Evolutionary conservation across 371 early-diverging fungal species (phyloP).

Genomic region (Rhizomucor miehei): DNA sequence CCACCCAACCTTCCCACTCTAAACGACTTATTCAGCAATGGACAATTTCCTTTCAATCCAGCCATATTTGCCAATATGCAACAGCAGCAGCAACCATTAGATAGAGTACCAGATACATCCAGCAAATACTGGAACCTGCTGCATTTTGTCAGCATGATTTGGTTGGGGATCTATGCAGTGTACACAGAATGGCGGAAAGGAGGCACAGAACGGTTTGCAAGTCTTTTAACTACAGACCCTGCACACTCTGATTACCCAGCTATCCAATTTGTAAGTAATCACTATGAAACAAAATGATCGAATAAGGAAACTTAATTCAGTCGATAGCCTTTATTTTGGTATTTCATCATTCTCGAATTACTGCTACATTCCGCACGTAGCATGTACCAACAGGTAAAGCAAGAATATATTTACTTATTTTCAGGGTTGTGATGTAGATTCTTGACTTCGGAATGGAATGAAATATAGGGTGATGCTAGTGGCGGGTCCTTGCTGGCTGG

Average conservation of each 20-base stretch:
- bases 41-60: slow-evolving; percentile 26
- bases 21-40: slow-evolving; percentile 16
- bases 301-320: background rate
- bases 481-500: slow-evolving; percentile 17
- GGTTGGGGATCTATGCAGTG: slow-evolving; percentile 48
- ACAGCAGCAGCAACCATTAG: slow-evolving; percentile 14
- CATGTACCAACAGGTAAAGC: slow-evolving; percentile 46
- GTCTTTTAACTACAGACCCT: slow-evolving; percentile 16
- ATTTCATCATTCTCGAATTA: slow-evolving; percentile 56
- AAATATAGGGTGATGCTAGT: slow-evolving; percentile 26
- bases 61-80: slow-evolving; percentile 28
- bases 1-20: slow-evolving; percentile 9
- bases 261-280: slow-evolving; percentile 28
- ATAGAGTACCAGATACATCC: slow-evolving; percentile 19
- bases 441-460: background rate
- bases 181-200: slow-evolving; percentile 42
- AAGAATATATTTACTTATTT: background rate
- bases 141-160: slow-evolving; percentile 44
- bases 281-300: background rate
- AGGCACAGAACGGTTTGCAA: slow-evolving; percentile 37
- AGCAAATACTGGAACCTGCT: slow-evolving; percentile 52
- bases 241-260: slow-evolving; percentile 13
- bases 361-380: slow-evolving; percentile 53
- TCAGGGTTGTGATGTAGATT: background rate
- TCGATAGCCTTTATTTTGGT: slow-evolving; percentile 60